Base-by-base conservation (phyloP, 208 protist genomes). In the Angomonas desouzai region DNA sequence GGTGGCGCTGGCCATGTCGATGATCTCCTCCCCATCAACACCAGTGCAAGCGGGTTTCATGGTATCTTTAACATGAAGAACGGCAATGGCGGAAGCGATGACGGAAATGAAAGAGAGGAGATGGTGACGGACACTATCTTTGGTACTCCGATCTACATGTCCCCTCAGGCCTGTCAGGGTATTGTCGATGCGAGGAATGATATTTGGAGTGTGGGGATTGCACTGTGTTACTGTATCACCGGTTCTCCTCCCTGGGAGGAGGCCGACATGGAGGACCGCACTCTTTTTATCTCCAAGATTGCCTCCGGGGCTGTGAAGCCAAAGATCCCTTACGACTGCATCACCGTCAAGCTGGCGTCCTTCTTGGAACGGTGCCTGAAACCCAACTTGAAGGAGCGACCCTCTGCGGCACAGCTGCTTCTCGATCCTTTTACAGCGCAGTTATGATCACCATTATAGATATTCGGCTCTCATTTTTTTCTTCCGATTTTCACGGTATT, bases 61-160 rank as follows among this genome's bases (percentile, higher is more conserved):
- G n/a, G 2, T 49, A 27, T 27, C 10, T 22, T 71, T 13, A 40
- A 40, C 36, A 40, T 40, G 36, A 30, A n/a, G 7, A 57, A 3
- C 32, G 57, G 4, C 3, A 13, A 18, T 38, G 30, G n/a, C n/a
- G n/a, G 47, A 62, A 30, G 13, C n/a, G 23, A 25, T 45, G 45
- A 28, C 20, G 20, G 33, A 53, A 22, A 25, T 45, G 28, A 51
- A 30, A 22, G 28, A 40, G 0, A 36, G 23, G 33, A 25, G 48
- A 27, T 22, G 28, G 28, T 55, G 0, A 25, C 40, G 6, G 36
- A 36, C 18, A 23, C 61, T 1, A 69, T 87, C 0, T 81, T 81
- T 28, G 88, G 88, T 28, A 92, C 85, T 0, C 85, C 88, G 2
- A 33, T 85, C 20, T 94, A 83, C 62, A 91, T 94, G 83, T 89